Evolutionary conservation across 176 grass and related monocot species (phyloP), one percentile per base, ranked within the genome.

Genomic region (Melocanna baccifera): DNA sequence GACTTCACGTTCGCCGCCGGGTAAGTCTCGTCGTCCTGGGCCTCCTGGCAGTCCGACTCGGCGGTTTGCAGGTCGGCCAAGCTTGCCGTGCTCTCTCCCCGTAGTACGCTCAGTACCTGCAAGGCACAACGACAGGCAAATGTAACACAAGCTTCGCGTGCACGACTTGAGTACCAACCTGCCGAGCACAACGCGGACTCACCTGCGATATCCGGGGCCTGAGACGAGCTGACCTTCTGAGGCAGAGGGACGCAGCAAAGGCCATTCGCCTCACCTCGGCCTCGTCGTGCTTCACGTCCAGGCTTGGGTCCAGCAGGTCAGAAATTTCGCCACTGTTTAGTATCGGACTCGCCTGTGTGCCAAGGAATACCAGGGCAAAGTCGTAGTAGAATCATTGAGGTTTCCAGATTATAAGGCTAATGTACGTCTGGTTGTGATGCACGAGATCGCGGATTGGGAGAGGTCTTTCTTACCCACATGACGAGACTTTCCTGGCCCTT

Each of bases 401-500:
- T 32, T 53, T 9, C 42, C 56, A 53, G 23, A 23, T 66, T 32
- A 0, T 37, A 41, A 6, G 32, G 23, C 8, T 43, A 1, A 39
- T 62, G 12, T 12, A 62, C 25, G 12, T 62, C 58, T 43, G 16
- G 16, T 77, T 8, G 12, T 63, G 46, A 42, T 5, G 67, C 10
- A 42, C 8, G 36, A 46, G 12, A 16, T 30, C 0, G 43, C 43
- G 83, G 57, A 76, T 12, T 6, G 62, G 0, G 20, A 29, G 20
- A 29, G 6, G 0, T 36, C 34, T n/a, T n/a, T 10, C 94, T 90
- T 92, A 99, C 97, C 97, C 97, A 96, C 91, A 96, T 94, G 73
- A 96, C 93, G 45, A 99, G 86, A 75, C 97, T 99, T 75, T 92
- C 69, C 40, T 86, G 91, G 53, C 90, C 89, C 73, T 99, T 91